A percentile compares a stretch with the other conserved stretches of the same genome.
These are phyloP conservation scores for Naganishia antarctica DNA, from an alignment of 768 basidiomycete genomes.

Conservation along the genomic window DNA sequence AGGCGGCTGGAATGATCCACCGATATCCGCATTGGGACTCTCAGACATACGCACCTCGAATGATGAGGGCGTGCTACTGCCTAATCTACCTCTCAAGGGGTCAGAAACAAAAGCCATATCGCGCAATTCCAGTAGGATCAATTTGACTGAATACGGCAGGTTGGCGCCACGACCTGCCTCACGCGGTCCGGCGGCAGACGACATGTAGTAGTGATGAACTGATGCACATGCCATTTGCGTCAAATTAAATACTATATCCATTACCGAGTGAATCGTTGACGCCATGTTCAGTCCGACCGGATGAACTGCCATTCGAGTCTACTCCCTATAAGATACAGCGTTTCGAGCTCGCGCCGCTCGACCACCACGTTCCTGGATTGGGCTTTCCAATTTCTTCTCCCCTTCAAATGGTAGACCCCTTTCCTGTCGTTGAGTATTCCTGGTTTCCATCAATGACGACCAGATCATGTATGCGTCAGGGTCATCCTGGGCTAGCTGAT, in stretches of 20 bases:
- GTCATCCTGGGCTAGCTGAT: conserved; percentile 10
- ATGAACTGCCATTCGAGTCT: no score
- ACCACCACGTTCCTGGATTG: neutral
- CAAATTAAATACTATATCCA: no score
- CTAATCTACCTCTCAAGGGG: conserved; percentile 23
- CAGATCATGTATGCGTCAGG: conserved; percentile 9
- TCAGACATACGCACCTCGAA: conserved; percentile 1
- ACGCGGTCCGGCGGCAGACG: conserved; percentile 16
- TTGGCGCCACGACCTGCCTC: conserved; percentile 21
- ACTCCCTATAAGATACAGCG: conserved; percentile 7
- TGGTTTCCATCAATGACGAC: conserved; percentile 11
- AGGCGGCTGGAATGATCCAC: conserved; percentile 47
- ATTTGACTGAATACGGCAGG: conserved; percentile 41
- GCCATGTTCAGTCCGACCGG: no score
- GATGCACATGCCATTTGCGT: neutral
- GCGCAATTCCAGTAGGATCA: conserved; percentile 44
- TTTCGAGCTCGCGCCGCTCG: neutral
- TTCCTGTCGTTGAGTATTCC: neutral
- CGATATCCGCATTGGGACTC: conserved; percentile 23
- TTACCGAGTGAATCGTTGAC: no score
- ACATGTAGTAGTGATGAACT: neutral
- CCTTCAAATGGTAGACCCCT: conserved; percentile 6
- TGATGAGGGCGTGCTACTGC: neutral
- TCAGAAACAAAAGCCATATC: conserved; percentile 31
- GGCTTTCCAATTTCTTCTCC: neutral